Base-by-base conservation (phyloP, 2,329 filamentous ascomycete species). In the Pseudogymnoascus destructans region DNA sequence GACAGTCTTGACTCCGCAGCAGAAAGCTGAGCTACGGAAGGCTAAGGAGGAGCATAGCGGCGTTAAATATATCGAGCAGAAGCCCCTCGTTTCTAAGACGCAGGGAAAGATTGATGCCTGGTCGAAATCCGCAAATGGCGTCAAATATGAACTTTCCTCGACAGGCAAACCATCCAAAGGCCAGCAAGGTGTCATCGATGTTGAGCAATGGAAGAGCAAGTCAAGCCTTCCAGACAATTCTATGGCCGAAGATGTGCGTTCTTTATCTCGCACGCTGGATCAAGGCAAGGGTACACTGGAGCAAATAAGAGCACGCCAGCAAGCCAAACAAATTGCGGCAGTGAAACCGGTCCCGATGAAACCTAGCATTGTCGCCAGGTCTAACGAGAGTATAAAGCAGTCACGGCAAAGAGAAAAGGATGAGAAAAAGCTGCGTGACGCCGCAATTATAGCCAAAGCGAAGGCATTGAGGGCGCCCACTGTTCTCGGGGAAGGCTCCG, bases 11-110 rank as follows among this genome's bases (percentile, higher is more conserved):
- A 87, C 80, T 10, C 80, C 81, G 33, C 84, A 86, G 59, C 90
- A 97, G 68, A 89, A 91, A 64, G 92, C 91, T 9, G 88, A 95
- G 71, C 75, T 97, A 33, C 73, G 83, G 56, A 78, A 81, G 65
- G 81, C 80, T 7, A 70, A 85, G 13, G 79, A 80, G 23, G 79
- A 84, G 59, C 78, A 80, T 4, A 75, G 78, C 46, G 80, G 82
- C 30, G 73, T 78, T 13, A 70, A 74, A 36, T 70, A 75, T 13
- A 72, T 77, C 8, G 71, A 80, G 9, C 73, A 78, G 60, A 55
- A 66, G 73, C 13, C 74, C 67, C 55, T 68, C 67, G 19, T 68
- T 63, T 64, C 69, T 5, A 80, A 80, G 69, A 81, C 76, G 61
- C 82, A 85, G 67, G 79, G 74, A 59, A 81, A 71, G 33, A 73